Evolutionary conservation across 805 yeast species (phyloP), one percentile per base, ranked within the genome.

Genomic region (Saccharomycopsis fibuligera): DNA sequence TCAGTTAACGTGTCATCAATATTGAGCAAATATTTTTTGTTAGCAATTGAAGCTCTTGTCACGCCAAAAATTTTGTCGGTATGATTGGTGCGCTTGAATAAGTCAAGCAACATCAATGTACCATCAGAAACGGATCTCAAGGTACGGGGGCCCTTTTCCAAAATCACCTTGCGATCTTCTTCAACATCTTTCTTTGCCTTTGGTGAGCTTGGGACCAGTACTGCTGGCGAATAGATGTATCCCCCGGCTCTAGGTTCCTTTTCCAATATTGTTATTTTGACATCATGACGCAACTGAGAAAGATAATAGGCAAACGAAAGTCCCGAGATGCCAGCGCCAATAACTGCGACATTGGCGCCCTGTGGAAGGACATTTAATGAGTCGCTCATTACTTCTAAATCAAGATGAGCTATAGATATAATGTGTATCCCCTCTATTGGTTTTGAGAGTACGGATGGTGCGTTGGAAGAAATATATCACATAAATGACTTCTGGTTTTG

Each of bases 71-170:
- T 66, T 31, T 75, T 71, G 36, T 74, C 69, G 5, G 66, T 67
- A 9, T 66, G 56, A 0, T 79, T 78, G 44, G 84, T 63, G 30
- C 61, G 59, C 17, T 59, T 49, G 49, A 86, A 59, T 2, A 79
- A 69, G 60, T 86, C 95, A 21, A 83, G 65, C 5, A 86, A 75
- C 23, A 86, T 58, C 27, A 83, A 66, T 0, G 89, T 78, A 0
- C 98, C 98, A 36, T 80, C 80, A 47, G 88, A 84, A 4, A 77
- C 77, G 0, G 96, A 96, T 51, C 96, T 68, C 39, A 93, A 67
- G 0, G 98, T 93, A 44, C 98, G 68, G 0, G 99, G 98, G 0
- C 98, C 99, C 54, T 82, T 83, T 58, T 93, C 98, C 27, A 87
- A 62, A 2, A 72, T 51, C 0, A 74, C 62, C 2, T 56, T 54